Conservation (phyloP, 2,329 filamentous ascomycete species). For the Aspergillus alliaceus region DNA sequence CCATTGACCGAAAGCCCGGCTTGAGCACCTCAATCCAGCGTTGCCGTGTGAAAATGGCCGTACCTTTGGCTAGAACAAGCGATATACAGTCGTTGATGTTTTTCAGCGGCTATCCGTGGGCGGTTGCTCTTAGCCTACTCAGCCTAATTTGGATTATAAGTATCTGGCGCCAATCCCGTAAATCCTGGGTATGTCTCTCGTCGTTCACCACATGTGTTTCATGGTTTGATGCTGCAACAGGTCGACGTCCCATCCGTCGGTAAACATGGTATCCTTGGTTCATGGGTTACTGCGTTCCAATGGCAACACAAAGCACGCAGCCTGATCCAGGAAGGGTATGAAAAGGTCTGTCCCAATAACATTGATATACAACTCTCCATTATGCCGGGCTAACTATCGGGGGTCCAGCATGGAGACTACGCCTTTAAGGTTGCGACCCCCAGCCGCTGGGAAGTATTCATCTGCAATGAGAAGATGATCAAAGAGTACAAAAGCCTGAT, state of each 20-base stretch:
- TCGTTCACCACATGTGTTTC: too few relatives aligned
- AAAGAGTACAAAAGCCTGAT: neutral
- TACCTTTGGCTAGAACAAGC: too few relatives aligned
- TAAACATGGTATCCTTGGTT: neutral
- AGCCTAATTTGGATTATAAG: too few relatives aligned
- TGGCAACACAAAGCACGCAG: neutral
- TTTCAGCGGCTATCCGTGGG: too few relatives aligned
- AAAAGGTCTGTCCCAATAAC: neutral
- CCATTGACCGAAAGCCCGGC: too few relatives aligned
- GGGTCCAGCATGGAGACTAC: neutral
- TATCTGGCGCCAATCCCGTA: too few relatives aligned
- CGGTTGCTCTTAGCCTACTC: too few relatives aligned
- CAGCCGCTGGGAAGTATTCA: neutral
- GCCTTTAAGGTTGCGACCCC: neutral
- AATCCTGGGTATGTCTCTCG: too few relatives aligned
- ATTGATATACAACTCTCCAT: neutral
- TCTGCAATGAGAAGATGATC: neutral
- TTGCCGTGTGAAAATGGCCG: too few relatives aligned
- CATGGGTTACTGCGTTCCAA: neutral
- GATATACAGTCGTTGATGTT: too few relatives aligned
- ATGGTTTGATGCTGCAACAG: too few relatives aligned
- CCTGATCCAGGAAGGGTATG: neutral
- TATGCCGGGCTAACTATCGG: neutral
- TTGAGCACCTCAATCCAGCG: too few relatives aligned
- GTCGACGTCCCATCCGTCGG: neutral